Conservation (phyloP, 768 basidiomycete genomes). For the Tylopilus plumbeoviolaceoides region DNA sequence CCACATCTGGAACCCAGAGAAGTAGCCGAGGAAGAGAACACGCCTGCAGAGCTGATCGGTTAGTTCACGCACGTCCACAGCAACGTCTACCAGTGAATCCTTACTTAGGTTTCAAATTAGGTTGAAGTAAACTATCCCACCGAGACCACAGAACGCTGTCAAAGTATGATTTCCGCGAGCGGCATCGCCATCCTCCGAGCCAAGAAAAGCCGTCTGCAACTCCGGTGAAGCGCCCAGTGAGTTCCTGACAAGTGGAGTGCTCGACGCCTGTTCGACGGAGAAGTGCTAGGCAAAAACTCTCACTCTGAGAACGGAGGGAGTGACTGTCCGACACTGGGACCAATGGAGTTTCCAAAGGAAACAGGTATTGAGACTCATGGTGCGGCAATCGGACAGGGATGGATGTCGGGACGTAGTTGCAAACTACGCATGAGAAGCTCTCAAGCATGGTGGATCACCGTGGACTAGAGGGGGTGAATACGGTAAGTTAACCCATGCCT, state of each 20-base stretch:
- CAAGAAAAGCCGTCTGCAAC: no score
- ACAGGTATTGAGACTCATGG: constrained; percentile 48
- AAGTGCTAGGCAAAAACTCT: constrained; percentile 1
- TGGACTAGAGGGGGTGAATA: no score
- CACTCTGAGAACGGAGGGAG: no score
- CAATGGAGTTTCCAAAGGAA: no score
- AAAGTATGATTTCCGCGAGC: no score
- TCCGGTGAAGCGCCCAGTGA: constrained; percentile 12
- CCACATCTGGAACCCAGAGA: constrained; percentile 59
- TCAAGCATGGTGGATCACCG: constrained; percentile 44
- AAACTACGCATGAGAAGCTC: constrained; percentile 48
- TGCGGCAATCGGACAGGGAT: constrained; percentile 46
- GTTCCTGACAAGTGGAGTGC: constrained; percentile 4
- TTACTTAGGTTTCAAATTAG: constrained; percentile 21
- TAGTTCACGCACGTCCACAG: no score
- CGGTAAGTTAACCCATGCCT: no score
- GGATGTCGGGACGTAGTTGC: no score
- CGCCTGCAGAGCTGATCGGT: constrained; percentile 47
- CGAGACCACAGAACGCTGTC: constrained; percentile 32
- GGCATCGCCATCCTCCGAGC: no score
- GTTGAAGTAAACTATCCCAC: no score
- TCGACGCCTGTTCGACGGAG: constrained; percentile 11
- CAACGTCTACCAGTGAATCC: not conserved
- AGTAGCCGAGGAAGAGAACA: no score
- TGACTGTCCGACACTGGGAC: constrained; percentile 7